These are phyloP conservation scores for Dissophora ornata DNA, from an alignment of 192 early-diverging fungal genomes.

Conservation along the genomic window DNA sequence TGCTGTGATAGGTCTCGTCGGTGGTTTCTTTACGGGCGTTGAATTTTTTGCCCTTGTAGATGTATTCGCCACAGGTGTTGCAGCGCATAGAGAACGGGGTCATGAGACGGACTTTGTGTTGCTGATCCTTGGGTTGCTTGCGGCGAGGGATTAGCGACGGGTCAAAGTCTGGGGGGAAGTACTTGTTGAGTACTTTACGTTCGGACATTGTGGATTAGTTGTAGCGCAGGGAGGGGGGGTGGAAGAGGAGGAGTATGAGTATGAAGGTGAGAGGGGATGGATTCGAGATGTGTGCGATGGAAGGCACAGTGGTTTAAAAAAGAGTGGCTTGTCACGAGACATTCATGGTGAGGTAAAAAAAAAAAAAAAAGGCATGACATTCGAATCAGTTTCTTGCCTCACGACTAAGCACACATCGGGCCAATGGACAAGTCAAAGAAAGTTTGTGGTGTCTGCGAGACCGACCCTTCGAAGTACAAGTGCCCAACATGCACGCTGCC, in stretches of 20 bases:
- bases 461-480: conserved; percentile 47
- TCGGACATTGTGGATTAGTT: conserved; percentile 33
- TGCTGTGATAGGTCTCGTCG: conserved; percentile 76
- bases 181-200: conserved; percentile 96
- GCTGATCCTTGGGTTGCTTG: conserved; percentile 82
- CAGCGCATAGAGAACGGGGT: conserved; percentile 99
- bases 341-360: no score
- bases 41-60: conserved; percentile 98
- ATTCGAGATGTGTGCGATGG: neutral
- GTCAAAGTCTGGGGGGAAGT: conserved; percentile 98
- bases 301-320: conserved; percentile 2
- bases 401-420: no score
- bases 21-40: conserved; percentile 95
- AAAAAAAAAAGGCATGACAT: neutral
- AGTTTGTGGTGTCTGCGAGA: conserved; percentile 41
- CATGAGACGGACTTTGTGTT: conserved; percentile 98
- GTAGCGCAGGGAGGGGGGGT: neutral
- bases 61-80: conserved; percentile 94
- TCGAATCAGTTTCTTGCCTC: no score
- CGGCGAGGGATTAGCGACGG: conserved; percentile 90
- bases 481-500: conserved; percentile 47
- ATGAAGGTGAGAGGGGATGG: neutral
- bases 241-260: neutral
- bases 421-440: conserved; percentile 52
- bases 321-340: no score